Base-by-base conservation (phyloP, 2,329 filamentous ascomycete species). In the Hypoxylon sp. region DNA sequence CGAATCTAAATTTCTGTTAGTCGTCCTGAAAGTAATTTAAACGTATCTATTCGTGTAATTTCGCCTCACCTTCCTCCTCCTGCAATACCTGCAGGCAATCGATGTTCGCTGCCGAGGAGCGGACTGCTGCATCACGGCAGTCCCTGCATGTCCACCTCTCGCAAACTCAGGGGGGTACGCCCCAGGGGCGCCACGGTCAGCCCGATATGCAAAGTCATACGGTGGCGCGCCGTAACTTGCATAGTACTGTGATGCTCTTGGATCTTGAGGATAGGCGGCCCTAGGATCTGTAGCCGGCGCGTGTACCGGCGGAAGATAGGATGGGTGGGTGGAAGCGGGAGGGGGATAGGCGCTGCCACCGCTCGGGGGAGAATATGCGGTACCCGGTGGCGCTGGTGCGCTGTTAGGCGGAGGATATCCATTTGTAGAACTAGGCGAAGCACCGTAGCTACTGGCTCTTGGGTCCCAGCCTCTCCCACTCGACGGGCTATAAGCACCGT, bases 81-180 rank as follows among this genome's bases (percentile, higher is more conserved):
- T 80, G 74, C 87, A 89, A 69, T 89, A 89, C 59, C 85, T 82
- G 75, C 87, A 89, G 3, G 87, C 87, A 70, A 89, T 89, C 0
- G 86, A 88, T 1, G 87, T 89, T 31, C 87, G 81, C 75, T 89
- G 87, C 22, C 87, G 80, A 1, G 87, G 87, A 3, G 87, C 87
- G 19, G 86, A 83, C 73, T 87, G 86, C 10, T 81, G 80, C 76
- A 84, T 79, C 17, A 80, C 77, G 37, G 81, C 77, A 29, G 76
- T 77, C 19, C 73, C 79, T 42, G 78, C 80, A 17, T 71, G 75
- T n/a, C 79, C 78, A 33, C 72, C 77, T 70, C 71, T 78, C 39
- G 70, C 67, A 65, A 76, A 80, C 9, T 79, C 77, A 22, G 74
- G 65, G 44, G 74, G 63, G 39, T 77, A 79, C 10, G 72, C 58